phyloP scores from a whole-genome alignment of 768 basidiomycete genomes.

The Basidioascus undulatus region DNA sequence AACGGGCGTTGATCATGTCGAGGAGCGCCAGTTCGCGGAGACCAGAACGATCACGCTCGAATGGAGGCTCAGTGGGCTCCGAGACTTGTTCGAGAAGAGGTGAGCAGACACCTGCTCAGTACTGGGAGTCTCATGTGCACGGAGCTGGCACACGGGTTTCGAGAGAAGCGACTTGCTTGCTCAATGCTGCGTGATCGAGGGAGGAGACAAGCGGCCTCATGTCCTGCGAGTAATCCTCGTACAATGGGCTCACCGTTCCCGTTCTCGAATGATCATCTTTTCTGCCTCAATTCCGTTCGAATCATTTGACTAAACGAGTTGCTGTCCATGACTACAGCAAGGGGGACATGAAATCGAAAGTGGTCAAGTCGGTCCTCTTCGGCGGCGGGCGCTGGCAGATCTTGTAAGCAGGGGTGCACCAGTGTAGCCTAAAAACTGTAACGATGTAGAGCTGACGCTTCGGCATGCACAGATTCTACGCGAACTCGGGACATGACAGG shows the following conservation, averaged over 20 bases:
- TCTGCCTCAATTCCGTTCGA: conserved; percentile 4
- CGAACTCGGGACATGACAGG: conserved; percentile 44
- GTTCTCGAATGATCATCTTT: no score
- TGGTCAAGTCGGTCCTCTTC: conserved; percentile 48
- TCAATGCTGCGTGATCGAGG: no score
- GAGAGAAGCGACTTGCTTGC: no score
- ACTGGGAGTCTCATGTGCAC: no score
- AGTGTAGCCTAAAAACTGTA: conserved; percentile 6
- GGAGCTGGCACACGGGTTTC: no score
- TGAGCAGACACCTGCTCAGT: conserved; percentile 18
- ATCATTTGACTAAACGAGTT: not conserved
- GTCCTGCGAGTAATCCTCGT: no score
- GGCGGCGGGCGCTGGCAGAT: conserved; percentile 59
- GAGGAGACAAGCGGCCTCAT: no score
- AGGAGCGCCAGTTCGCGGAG: conserved; percentile 18
- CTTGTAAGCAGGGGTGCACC: no score
- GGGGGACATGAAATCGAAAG: conserved; percentile 54
- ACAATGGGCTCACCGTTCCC: no score
- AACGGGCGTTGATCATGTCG: no score
- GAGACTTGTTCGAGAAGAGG: conserved; percentile 48
- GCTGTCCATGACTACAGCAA: conserved; percentile 21
- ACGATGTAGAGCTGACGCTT: conserved; percentile 6
- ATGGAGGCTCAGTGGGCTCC: conserved; percentile 51
- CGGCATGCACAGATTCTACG: conserved; percentile 31
- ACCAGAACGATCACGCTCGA: conserved; percentile 24